Evolutionary conservation across 78 protist species (phyloP).

Genomic region (Dictyostelium purpureum): DNA sequence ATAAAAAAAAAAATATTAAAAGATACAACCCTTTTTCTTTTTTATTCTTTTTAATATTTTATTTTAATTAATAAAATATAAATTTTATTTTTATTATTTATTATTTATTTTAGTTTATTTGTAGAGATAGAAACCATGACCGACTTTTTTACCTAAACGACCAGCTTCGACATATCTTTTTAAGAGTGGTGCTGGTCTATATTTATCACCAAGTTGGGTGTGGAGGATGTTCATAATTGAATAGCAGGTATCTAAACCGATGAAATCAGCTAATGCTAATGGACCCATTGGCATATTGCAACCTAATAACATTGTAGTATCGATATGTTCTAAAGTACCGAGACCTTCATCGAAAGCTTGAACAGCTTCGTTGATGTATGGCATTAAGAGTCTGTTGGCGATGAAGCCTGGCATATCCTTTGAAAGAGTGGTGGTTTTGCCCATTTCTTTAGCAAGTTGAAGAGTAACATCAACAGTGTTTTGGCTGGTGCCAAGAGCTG

Average conservation of each 20-base stretch:
- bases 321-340: conserved; percentile 88
- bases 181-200: conserved; percentile 88
- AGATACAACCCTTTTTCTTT: background rate
- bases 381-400: conserved; percentile 90
- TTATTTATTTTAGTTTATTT: background rate
- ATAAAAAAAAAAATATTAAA: background rate
- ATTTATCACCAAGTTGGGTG: conserved; percentile 89
- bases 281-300: conserved; percentile 92
- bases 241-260: conserved; percentile 94
- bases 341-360: conserved; percentile 82
- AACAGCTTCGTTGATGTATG: conserved; percentile 93
- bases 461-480: conserved; percentile 41
- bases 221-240: conserved; percentile 85
- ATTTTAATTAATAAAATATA: background rate
- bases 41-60: background rate
- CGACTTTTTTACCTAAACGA: conserved; percentile 87
- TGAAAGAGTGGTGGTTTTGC: conserved; percentile 84
- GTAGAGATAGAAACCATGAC: conserved; percentile 86
- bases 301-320: conserved; percentile 90
- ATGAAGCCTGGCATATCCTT: conserved; percentile 92
- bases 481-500: conserved; percentile 84
- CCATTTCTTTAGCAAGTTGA: conserved; percentile 84
- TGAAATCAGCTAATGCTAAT: conserved; percentile 91
- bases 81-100: no score
- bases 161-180: conserved; percentile 93